These are phyloP conservation scores for Orbilia blumenaviensis DNA, from an alignment of 2,329 filamentous ascomycete species.

Conservation along the genomic window DNA sequence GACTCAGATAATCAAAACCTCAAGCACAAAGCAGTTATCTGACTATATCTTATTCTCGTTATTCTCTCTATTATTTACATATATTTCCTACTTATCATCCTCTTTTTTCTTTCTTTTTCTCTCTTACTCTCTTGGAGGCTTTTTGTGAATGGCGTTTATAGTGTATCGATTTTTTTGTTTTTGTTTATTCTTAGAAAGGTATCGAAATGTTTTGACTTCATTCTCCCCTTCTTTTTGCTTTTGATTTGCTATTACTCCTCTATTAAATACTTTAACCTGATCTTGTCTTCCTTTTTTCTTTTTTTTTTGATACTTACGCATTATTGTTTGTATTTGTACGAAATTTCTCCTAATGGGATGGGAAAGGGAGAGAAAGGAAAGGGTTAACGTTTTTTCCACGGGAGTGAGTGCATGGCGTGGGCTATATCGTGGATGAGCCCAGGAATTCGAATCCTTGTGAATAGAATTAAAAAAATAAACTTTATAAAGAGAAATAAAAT, in stretches of 20 bases:
- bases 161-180: neutral
- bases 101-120: neutral
- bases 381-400: slow-evolving; percentile 1
- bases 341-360: neutral
- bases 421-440: neutral
- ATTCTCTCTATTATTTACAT: neutral
- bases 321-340: slow-evolving; percentile 14
- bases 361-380: neutral
- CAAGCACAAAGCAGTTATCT: neutral
- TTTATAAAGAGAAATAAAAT: neutral
- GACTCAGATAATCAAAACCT: neutral
- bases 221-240: neutral
- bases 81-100: neutral
- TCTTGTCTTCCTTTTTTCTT: neutral
- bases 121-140: neutral
- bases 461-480: too few relatives aligned
- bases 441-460: slow-evolving; percentile 34
- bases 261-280: neutral
- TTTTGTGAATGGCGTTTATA: neutral
- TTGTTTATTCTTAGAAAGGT: too few relatives aligned
- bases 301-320: neutral
- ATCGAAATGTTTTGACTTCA: neutral
- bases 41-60: neutral
- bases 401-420: neutral
- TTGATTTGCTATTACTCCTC: neutral